phyloP scores from a whole-genome alignment of 2,329 filamentous ascomycete species.

The Hypoxylon sp. region DNA sequence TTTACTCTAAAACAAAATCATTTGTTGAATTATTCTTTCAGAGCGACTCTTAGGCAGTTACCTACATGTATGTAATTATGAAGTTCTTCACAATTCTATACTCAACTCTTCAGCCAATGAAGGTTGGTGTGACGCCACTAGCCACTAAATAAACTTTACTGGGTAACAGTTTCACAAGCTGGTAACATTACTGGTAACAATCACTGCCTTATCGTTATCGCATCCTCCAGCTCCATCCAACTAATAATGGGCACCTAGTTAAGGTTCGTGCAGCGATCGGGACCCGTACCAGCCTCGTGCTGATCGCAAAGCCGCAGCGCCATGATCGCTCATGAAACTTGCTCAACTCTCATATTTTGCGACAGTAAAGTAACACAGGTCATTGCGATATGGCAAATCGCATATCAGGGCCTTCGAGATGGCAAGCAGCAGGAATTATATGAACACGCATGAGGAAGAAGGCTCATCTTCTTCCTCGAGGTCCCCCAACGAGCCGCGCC shows the following conservation, averaged over 20 bases:
- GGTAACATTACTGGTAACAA: slow-evolving; percentile 18
- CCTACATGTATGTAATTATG: neutral
- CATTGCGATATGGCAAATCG: slow-evolving; percentile 50
- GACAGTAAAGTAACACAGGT: slow-evolving; percentile 10
- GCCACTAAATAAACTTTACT: slow-evolving; percentile 4
- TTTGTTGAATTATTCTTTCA: neutral
- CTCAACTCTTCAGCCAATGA: slow-evolving; percentile 9
- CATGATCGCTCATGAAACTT: slow-evolving; percentile 17
- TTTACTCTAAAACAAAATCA: neutral
- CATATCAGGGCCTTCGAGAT: slow-evolving; percentile 46
- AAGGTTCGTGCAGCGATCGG: slow-evolving; percentile 8
- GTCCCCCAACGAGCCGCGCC: slow-evolving; percentile 42
- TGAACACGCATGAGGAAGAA: slow-evolving; percentile 46
- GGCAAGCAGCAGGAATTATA: slow-evolving; percentile 51
- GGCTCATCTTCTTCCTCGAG: slow-evolving; percentile 49
- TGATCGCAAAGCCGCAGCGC: slow-evolving; percentile 35
- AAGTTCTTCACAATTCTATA: slow-evolving; percentile 30
- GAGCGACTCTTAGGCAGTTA: neutral
- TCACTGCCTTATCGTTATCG: slow-evolving; percentile 37
- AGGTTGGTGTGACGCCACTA: slow-evolving; percentile 12
- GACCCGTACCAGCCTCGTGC: slow-evolving; percentile 24
- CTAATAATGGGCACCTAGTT: slow-evolving; percentile 13
- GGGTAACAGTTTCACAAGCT: slow-evolving; percentile 9
- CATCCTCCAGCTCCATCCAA: neutral
- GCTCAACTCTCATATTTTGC: slow-evolving; percentile 7